These are phyloP conservation scores for Yamadazyma siamensis DNA, from an alignment of 1,139 yeast genomes.

Conservation along the genomic window DNA sequence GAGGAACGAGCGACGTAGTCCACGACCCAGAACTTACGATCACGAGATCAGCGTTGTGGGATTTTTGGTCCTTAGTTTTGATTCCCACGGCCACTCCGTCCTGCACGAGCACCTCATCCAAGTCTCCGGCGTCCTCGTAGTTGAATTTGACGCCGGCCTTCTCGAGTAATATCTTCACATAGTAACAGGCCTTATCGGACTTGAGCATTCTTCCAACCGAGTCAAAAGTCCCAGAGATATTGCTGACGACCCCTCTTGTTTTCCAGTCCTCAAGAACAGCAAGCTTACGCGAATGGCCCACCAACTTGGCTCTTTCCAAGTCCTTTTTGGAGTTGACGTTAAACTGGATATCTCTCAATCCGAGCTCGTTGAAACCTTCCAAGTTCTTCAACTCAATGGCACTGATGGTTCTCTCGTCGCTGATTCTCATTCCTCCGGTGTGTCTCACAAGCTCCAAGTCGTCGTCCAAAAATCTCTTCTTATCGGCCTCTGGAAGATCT, in stretches of 20 bases:
- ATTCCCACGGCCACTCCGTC: too few relatives aligned
- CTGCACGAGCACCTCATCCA: conserved; percentile 18
- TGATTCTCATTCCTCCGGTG: conserved; percentile 3
- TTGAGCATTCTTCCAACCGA: conserved; percentile 33
- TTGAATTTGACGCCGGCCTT: conserved; percentile 27
- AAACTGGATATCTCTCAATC: conserved; percentile 24
- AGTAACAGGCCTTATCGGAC: conserved; percentile 32
- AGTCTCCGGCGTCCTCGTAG: conserved; percentile 13
- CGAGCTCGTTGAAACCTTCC: conserved; percentile 21
- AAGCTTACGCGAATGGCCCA: conserved; percentile 17
- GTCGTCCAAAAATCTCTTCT: conserved; percentile 4
- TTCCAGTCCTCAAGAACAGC: conserved; percentile 17
- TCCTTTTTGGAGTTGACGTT: conserved; percentile 23
- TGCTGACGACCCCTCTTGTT: conserved; percentile 9
- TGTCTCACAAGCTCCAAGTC: background rate
- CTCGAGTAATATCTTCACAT: conserved; percentile 21
- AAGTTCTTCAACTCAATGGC: conserved; percentile 21
- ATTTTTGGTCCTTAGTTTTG: conserved; percentile 23
- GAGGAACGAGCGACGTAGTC: conserved; percentile 32
- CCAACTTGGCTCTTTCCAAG: conserved; percentile 20
- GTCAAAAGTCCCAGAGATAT: conserved; percentile 23
- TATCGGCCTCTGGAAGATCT: conserved; percentile 1
- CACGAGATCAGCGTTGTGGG: conserved; percentile 26
- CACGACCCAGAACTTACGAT: conserved; percentile 40
- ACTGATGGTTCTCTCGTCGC: conserved; percentile 15